Conservation (phyloP, 805 yeast genomes). For the Pichia nakasei region DNA sequence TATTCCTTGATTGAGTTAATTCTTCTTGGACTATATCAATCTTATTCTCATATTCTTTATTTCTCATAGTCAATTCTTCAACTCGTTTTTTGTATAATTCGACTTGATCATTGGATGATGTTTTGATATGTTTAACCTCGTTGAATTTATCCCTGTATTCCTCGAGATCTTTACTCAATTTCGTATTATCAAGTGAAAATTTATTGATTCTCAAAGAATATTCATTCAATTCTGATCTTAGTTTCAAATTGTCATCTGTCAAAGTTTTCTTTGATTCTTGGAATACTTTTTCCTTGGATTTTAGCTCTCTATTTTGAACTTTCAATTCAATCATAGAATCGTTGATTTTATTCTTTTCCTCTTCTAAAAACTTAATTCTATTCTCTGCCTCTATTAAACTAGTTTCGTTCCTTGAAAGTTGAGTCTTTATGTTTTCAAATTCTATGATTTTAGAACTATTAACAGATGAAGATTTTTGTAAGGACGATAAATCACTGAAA, state of each 20-base stretch:
- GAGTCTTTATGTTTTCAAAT: conserved; percentile 28
- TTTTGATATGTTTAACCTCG: conserved; percentile 26
- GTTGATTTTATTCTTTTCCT: conserved; percentile 32
- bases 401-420: conserved; percentile 38
- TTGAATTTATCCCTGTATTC: conserved; percentile 31
- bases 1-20: conserved; percentile 60
- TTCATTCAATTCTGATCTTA: conserved; percentile 25
- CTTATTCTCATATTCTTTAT: conserved; percentile 53
- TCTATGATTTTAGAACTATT: conserved; percentile 41
- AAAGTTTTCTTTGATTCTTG: conserved; percentile 33
- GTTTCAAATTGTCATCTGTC: conserved; percentile 34
- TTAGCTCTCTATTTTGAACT: conserved; percentile 33
- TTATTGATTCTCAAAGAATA: conserved; percentile 32
- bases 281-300: conserved; percentile 27
- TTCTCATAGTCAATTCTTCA: conserved; percentile 60
- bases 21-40: conserved; percentile 73
- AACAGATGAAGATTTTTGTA: conserved; percentile 25
- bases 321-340: conserved; percentile 32
- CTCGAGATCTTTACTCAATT: conserved; percentile 31
- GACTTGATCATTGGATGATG: conserved; percentile 29
- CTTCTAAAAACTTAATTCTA: conserved; percentile 29
- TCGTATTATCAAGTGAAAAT: conserved; percentile 36
- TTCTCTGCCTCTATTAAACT: conserved; percentile 30
- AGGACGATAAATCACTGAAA: conserved; percentile 27
- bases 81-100: conserved; percentile 54